Base-by-base conservation (phyloP, 2,329 filamentous ascomycete genomes). In the Colletotrichum somersetense region DNA sequence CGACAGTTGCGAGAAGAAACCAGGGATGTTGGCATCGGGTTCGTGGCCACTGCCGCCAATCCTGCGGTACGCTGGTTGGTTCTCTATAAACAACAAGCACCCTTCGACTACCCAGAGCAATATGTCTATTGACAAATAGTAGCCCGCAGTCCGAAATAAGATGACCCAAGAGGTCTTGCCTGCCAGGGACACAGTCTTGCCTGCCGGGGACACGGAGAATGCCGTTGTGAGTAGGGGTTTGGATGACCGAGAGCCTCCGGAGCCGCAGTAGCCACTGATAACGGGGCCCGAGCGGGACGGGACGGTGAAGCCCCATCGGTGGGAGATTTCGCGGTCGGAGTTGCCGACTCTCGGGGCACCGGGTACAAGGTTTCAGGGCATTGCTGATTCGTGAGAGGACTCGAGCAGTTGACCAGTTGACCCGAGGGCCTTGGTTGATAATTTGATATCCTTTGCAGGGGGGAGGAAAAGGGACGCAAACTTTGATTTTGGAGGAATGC, bases 231-330 rank as follows among this genome's bases (percentile, higher is more conserved):
- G 18, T n/a, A 11, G 23, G n/a, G 11, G 40, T 6, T 14, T 16
- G 12, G 55, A 18, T 16, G n/a, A 11, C 8, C 30, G n/a, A n/a
- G 35, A 23, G n/a, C 12, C 35, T 58, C 46, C 55, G 55, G 56
- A 33, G 55, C 48, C 48, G 20, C 18, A 10, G 44, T 23, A 46
- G 62, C 55, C 62, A 40, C 55, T n/a, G 55, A 30, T 20, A 23
- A 61, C 56, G 55, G 55, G 62, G 38, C 14, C 56, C 56, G 38
- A 42, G 56, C 67, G 67, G 67, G 56, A 70, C 62, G 67, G 67
- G 48, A 70, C 55, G 62, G 55, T 12, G 33, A 52, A 44, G 4
- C n/a, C 30, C 46, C n/a, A 38, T 18, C 23, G 38, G 38, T 30
- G 52, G 55, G 16, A 26, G 12, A 53, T n/a, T 53, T 40, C 7